These are phyloP conservation scores for Cutaneotrichosporon sp. DNA, from an alignment of 1,284 basidiomycete genomes.

Conservation along the genomic window DNA sequence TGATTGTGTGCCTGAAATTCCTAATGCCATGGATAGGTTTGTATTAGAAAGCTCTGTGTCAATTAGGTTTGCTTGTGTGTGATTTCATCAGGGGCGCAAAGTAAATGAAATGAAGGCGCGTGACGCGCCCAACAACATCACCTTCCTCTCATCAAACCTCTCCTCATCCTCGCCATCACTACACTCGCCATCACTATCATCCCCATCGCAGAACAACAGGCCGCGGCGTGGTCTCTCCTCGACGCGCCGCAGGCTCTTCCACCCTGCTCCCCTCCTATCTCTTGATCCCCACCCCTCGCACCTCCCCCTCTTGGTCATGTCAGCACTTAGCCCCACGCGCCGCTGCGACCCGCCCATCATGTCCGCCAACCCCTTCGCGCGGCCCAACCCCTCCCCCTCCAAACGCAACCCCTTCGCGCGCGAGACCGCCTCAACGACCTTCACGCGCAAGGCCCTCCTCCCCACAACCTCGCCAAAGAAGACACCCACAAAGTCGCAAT, in stretches of 20 bases:
- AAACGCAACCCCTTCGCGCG: conserved; percentile 18
- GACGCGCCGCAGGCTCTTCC: not conserved
- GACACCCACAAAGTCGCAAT: conserved; percentile 16
- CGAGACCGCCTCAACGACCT: not conserved
- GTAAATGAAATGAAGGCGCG: not conserved
- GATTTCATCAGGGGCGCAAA: not conserved
- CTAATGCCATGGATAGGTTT: not conserved
- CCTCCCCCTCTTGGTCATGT: no score
- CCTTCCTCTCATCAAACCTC: not conserved
- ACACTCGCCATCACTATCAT: not conserved
- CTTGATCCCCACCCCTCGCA: not conserved
- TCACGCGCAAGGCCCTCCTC: conserved; percentile 11
- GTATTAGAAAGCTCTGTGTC: not conserved
- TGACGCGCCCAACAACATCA: not conserved
- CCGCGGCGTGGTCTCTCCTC: not conserved
- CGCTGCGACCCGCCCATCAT: not conserved
- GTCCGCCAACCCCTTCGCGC: not conserved
- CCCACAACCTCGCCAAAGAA: not conserved
- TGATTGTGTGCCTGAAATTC: not conserved
- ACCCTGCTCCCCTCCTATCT: not conserved
- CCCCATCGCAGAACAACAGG: not conserved
- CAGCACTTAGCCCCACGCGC: not conserved
- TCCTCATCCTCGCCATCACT: not conserved
- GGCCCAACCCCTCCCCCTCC: conserved; percentile 1
- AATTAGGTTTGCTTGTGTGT: not conserved